These are phyloP conservation scores for Tylopilus sp. DNA, from an alignment of 768 basidiomycete species.

Conservation along the genomic window DNA sequence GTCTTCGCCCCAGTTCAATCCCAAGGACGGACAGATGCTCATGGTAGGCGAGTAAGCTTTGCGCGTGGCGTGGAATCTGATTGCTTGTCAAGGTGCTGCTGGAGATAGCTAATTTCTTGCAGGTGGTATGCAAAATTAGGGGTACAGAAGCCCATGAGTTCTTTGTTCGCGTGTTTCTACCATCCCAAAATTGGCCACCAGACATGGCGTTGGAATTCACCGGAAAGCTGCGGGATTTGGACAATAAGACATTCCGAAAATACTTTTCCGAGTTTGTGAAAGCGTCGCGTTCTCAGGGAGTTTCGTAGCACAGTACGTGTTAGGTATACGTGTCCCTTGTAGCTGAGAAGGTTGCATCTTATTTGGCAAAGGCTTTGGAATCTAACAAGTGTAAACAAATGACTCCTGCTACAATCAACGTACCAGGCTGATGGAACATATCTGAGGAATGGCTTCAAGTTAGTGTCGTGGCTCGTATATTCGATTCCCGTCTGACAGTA, in stretches of 20 bases:
- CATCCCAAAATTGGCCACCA: constrained; percentile 83
- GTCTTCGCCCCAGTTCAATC: constrained; percentile 74
- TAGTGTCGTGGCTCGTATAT: constrained; percentile 4
- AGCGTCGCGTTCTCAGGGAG: constrained; percentile 52
- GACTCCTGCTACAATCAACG: constrained; percentile 6
- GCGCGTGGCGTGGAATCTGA: background rate
- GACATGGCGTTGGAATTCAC: constrained; percentile 76
- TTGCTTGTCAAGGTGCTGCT: constrained; percentile 62
- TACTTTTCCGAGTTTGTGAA: constrained; percentile 85
- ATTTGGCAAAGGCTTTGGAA: constrained; percentile 32
- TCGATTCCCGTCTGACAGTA: constrained; percentile 12
- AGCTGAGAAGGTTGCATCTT: constrained; percentile 8
- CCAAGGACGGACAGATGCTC: constrained; percentile 84
- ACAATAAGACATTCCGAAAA: constrained; percentile 75
- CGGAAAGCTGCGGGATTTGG: constrained; percentile 68
- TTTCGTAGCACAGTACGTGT: constrained; percentile 44
- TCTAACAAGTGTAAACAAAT: constrained; percentile 33
- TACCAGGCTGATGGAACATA: constrained; percentile 18
- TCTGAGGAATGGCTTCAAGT: constrained; percentile 30
- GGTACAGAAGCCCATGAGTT: constrained; percentile 82
- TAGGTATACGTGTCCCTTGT: background rate
- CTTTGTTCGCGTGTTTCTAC: constrained; percentile 75
- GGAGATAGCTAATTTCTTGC: constrained; percentile 85
- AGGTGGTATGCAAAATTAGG: constrained; percentile 71
- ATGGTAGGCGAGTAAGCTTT: constrained; percentile 50